These are phyloP conservation scores for Colletotrichum abscissum DNA, from an alignment of 2,329 filamentous ascomycete species.

Conservation along the genomic window DNA sequence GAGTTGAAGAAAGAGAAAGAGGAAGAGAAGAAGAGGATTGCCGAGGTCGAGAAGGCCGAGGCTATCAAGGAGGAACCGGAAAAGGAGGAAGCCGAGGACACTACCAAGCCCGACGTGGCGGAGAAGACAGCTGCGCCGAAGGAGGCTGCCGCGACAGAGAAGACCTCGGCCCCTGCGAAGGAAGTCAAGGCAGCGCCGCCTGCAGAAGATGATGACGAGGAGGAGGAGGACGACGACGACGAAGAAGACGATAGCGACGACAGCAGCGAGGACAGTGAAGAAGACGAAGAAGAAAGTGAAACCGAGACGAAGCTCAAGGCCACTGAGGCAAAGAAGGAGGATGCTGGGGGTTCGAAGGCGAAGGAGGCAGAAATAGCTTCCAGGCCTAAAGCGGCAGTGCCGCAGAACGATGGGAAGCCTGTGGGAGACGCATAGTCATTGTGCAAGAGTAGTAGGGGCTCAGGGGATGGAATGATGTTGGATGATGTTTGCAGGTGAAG, in stretches of 20 bases:
- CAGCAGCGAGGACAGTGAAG: conserved; percentile 42
- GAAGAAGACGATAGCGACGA: conserved; percentile 44
- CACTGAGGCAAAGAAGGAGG: conserved; percentile 22
- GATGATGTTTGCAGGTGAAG: neutral
- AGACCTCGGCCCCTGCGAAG: conserved; percentile 37
- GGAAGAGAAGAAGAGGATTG: conserved; percentile 40
- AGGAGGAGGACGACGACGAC: conserved; percentile 41
- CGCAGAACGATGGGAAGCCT: neutral
- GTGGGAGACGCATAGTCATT: neutral
- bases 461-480: neutral
- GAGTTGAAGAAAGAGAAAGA: conserved; percentile 10
- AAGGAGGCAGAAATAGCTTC: conserved; percentile 7
- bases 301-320: conserved; percentile 38
- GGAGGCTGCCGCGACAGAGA: conserved; percentile 41
- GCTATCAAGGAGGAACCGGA: conserved; percentile 43
- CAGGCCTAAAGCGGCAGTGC: neutral
- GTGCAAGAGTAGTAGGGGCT: neutral
- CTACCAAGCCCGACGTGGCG: conserved; percentile 20
- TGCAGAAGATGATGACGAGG: conserved; percentile 39
- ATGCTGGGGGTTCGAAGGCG: neutral
- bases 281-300: conserved; percentile 37
- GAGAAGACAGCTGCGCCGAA: conserved; percentile 37
- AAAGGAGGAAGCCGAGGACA: conserved; percentile 45
- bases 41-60: conserved; percentile 43
- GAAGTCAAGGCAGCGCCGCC: conserved; percentile 34